These are phyloP conservation scores for Thielaviopsis punctulata DNA, from an alignment of 2,329 filamentous ascomycete genomes.

Conservation along the genomic window DNA sequence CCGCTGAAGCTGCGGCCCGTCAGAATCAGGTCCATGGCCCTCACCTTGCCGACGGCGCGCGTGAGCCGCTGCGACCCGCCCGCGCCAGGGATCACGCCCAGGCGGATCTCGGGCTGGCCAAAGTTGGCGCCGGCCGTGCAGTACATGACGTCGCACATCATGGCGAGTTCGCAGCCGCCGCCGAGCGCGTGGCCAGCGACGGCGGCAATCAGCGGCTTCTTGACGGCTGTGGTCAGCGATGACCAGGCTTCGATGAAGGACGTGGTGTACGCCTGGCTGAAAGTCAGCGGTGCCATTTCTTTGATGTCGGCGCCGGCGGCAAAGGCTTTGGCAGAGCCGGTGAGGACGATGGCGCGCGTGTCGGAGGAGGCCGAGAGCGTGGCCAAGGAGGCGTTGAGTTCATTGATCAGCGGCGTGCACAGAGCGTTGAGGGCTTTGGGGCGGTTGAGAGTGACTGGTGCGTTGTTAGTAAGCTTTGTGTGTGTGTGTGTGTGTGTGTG, in stretches of 20 bases:
- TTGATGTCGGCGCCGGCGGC: slow-evolving; percentile 97
- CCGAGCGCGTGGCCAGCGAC: slow-evolving; percentile 90
- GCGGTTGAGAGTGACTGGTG: slow-evolving; percentile 75
- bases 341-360: slow-evolving; percentile 66
- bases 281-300: slow-evolving; percentile 89
- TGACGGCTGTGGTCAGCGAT: slow-evolving; percentile 61
- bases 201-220: slow-evolving; percentile 86
- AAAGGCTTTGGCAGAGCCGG: slow-evolving; percentile 78
- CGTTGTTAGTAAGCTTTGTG: neutral
- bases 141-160: slow-evolving; percentile 96
- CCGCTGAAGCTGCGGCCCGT: slow-evolving; percentile 75
- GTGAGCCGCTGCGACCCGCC: slow-evolving; percentile 84
- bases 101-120: slow-evolving; percentile 91
- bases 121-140: slow-evolving; percentile 75
- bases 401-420: slow-evolving; percentile 73
- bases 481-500: too few species aligned
- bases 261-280: slow-evolving; percentile 68
- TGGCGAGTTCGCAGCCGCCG: slow-evolving; percentile 86
- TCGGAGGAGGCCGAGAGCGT: slow-evolving; percentile 52
- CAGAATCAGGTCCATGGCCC: slow-evolving; percentile 81
- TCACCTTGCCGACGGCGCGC: slow-evolving; percentile 63
- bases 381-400: slow-evolving; percentile 66
- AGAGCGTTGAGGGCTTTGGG: slow-evolving; percentile 93
- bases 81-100: slow-evolving; percentile 81
- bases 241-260: slow-evolving; percentile 97